A percentile compares a stretch with the other conserved stretches of the same genome.
Evolutionary conservation across 257 asterid genomes (phyloP).

Genomic region (Plantago major): DNA sequence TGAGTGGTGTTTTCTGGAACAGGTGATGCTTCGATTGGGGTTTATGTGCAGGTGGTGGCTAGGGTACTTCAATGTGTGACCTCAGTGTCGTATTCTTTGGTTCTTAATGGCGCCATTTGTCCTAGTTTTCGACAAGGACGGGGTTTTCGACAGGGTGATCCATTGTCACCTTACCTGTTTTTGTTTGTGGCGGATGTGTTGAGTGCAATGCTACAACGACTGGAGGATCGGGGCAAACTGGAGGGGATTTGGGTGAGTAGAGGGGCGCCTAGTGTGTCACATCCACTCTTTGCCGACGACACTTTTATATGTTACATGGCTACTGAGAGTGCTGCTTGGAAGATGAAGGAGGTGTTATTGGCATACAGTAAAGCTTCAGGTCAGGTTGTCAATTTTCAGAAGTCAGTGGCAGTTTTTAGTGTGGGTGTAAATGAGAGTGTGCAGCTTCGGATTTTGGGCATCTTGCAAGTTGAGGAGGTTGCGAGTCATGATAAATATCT

Average conservation of each 20-base stretch:
- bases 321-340: too few species aligned
- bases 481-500: neutral
- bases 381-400: neutral
- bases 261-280: neutral
- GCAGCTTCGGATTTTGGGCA: too few species aligned
- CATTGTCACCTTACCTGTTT: neutral
- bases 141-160: neutral
- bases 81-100: neutral
- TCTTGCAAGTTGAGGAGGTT: neutral
- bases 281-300: neutral
- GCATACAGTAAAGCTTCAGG: neutral
- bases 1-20: neutral
- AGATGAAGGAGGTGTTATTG: too few species aligned
- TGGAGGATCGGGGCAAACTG: too few species aligned
- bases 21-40: neutral
- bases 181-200: too few species aligned
- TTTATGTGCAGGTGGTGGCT: neutral
- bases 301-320: neutral
- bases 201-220: too few species aligned
- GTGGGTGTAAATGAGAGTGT: too few species aligned
- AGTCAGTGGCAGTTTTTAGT: neutral
- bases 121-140: neutral
- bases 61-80: neutral
- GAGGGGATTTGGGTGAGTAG: neutral
- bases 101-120: neutral